Evolutionary conservation across 768 basidiomycete genomes (phyloP).

Genomic region (Russula virescens): DNA sequence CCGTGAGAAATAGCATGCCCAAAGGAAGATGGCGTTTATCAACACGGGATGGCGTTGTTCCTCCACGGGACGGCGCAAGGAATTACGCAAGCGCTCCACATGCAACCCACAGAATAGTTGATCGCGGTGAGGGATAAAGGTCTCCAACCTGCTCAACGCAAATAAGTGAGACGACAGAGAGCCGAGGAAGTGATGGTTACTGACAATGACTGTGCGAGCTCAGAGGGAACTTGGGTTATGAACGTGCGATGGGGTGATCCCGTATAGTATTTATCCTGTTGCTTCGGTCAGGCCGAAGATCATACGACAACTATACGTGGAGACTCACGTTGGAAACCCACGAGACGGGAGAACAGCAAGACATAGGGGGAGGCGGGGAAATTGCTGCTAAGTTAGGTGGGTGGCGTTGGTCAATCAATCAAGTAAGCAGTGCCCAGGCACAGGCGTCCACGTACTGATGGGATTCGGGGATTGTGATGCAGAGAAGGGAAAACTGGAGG

Average conservation of each 20-base stretch:
- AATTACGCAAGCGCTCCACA: conserved; percentile 58
- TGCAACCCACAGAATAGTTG: conserved; percentile 70
- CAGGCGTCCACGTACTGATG: conserved; percentile 40
- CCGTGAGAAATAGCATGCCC: conserved; percentile 76
- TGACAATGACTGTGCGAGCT: conserved; percentile 64
- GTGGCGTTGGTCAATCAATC: neutral
- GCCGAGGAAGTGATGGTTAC: conserved; percentile 21
- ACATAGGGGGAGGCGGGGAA: conserved; percentile 16
- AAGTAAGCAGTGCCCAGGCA: conserved; percentile 38
- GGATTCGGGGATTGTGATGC: conserved; percentile 32
- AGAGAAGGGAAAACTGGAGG: conserved; percentile 30
- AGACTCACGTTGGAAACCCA: conserved; percentile 16
- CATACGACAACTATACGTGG: neutral
- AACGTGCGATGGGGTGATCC: conserved; percentile 28
- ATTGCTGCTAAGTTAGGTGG: conserved; percentile 8
- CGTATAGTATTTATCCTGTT: conserved; percentile 10
- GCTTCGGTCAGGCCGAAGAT: neutral
- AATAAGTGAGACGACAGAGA: neutral
- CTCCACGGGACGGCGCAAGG: conserved; percentile 44
- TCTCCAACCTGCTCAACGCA: conserved; percentile 50
- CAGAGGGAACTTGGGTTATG: conserved; percentile 45
- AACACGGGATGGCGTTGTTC: conserved; percentile 72
- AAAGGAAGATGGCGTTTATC: conserved; percentile 76
- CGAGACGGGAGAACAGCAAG: conserved; percentile 15
- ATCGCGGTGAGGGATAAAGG: conserved; percentile 68